phyloP scores from a whole-genome alignment of 2,329 filamentous ascomycete genomes.

The Tolypocladium guangdongense region DNA sequence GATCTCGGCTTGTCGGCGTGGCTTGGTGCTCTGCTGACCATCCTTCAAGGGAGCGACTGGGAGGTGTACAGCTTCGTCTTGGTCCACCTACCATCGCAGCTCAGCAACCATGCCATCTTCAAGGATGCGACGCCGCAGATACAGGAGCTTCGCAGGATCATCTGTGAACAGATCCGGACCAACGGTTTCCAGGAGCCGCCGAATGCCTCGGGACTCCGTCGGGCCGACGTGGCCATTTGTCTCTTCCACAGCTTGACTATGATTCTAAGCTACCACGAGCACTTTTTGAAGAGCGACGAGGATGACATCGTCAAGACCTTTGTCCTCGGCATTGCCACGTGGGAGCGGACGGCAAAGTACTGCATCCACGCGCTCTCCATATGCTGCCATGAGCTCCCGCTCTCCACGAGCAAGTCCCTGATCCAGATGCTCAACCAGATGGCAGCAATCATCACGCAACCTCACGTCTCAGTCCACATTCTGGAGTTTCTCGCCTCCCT shows the following conservation, averaged over 20 bases:
- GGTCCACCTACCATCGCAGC: conserved; percentile 73
- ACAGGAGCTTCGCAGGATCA: conserved; percentile 58
- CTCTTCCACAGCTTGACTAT: conserved; percentile 80
- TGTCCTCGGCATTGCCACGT: conserved; percentile 70
- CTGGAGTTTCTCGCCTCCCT: conserved; percentile 89
- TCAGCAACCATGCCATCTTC: conserved; percentile 85
- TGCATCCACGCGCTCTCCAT: conserved; percentile 93
- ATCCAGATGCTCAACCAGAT: conserved; percentile 85
- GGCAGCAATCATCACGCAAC: conserved; percentile 91
- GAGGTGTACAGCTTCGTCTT: conserved; percentile 87
- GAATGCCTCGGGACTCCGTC: conserved; percentile 64
- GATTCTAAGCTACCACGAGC: conserved; percentile 79
- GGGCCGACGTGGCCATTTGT: conserved; percentile 80
- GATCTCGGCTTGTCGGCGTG: conserved; percentile 54
- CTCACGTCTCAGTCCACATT: conserved; percentile 85
- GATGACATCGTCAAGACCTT: conserved; percentile 85
- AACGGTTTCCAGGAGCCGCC: conserved; percentile 76
- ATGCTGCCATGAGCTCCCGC: conserved; percentile 87
- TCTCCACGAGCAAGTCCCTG: conserved; percentile 75
- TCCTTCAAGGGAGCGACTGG: conserved; percentile 74
- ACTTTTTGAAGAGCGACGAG: conserved; percentile 75
- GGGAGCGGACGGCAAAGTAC: conserved; percentile 78
- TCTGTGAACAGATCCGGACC: conserved; percentile 75
- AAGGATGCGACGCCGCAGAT: conserved; percentile 62
- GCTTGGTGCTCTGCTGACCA: conserved; percentile 65